Percentiles rank a stretch among this genome's conserved stretches.
Evolutionary conservation across 345 rosid species (phyloP).

Genomic region (Cardamine occulta): DNA sequence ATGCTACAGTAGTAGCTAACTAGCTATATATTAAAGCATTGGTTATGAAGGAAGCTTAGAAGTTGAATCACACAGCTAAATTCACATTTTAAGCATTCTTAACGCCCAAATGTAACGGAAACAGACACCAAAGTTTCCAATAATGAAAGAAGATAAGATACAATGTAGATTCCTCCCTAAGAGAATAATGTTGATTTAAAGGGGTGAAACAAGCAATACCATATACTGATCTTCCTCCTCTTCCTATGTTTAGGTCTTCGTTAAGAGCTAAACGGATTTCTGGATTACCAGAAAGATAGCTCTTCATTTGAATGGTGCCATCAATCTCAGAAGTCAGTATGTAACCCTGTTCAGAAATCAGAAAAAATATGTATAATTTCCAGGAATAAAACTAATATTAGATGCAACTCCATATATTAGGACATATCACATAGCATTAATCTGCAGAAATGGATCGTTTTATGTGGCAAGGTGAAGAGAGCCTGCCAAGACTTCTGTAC

Average conservation of each 20-base stretch:
- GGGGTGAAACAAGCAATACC: slow-evolving; percentile 54
- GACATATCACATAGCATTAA: neutral
- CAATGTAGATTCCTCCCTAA: neutral
- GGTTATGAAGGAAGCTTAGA: slow-evolving; percentile 7
- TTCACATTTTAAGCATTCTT: slow-evolving; percentile 12
- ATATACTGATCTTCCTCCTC: slow-evolving; percentile 74
- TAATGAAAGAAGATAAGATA: slow-evolving; percentile 9
- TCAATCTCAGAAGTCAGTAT: slow-evolving; percentile 97
- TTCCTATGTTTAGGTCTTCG: slow-evolving; percentile 87
- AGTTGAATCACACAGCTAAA: slow-evolving; percentile 26
- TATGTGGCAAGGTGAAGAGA: slow-evolving; percentile 17
- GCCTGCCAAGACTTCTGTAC: neutral
- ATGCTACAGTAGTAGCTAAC: slow-evolving; percentile 2
- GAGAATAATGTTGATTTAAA: neutral
- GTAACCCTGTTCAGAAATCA: slow-evolving; percentile 67
- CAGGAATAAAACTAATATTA: neutral
- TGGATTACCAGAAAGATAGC: slow-evolving; percentile 93
- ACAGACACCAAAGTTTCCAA: slow-evolving; percentile 7
- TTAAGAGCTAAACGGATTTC: slow-evolving; percentile 97
- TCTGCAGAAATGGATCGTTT: neutral
- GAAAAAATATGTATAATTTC: neutral
- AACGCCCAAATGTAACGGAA: neutral
- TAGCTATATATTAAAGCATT: neutral
- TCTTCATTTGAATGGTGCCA: slow-evolving; percentile 99
- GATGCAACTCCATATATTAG: slow-evolving; percentile 15